phyloP scores from a whole-genome alignment of 192 early-diverging fungal species.

The Dimargaris xerosporica region DNA sequence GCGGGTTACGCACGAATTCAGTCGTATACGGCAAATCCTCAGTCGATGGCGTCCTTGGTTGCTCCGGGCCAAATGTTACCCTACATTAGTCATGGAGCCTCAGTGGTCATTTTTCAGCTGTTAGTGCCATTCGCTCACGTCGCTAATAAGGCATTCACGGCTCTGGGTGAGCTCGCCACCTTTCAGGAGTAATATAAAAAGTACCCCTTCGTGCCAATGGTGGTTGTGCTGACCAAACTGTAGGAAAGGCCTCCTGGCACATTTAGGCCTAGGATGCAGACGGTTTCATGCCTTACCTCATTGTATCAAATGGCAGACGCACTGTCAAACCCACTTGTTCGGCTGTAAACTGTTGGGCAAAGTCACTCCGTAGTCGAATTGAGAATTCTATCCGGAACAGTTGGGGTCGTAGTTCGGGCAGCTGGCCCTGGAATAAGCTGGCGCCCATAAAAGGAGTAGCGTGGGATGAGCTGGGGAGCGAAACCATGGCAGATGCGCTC shows the following conservation, averaged over 20 bases:
- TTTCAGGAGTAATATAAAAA: not conserved
- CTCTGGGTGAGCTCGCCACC: not conserved
- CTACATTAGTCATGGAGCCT: too few relatives aligned
- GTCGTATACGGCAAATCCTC: too few relatives aligned
- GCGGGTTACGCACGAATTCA: too few relatives aligned
- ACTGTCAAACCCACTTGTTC: not conserved
- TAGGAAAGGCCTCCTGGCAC: not conserved
- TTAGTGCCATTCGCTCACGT: too few relatives aligned
- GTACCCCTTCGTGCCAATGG: not conserved
- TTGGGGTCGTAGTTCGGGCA: not conserved
- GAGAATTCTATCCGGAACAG: not conserved
- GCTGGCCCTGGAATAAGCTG: not conserved
- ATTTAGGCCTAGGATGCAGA: not conserved
- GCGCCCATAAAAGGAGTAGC: not conserved
- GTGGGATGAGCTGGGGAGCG: not conserved
- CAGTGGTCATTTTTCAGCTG: too few relatives aligned
- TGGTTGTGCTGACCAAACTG: not conserved
- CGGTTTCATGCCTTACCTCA: not conserved
- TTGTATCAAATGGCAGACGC: not conserved
- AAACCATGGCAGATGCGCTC: not conserved
- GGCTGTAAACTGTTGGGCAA: not conserved
- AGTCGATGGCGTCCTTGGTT: too few relatives aligned
- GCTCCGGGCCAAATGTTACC: too few relatives aligned
- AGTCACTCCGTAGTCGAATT: not conserved
- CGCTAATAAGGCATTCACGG: too few relatives aligned